Conservation (phyloP, 768 basidiomycete species). For the Floccularia luteovirens region DNA sequence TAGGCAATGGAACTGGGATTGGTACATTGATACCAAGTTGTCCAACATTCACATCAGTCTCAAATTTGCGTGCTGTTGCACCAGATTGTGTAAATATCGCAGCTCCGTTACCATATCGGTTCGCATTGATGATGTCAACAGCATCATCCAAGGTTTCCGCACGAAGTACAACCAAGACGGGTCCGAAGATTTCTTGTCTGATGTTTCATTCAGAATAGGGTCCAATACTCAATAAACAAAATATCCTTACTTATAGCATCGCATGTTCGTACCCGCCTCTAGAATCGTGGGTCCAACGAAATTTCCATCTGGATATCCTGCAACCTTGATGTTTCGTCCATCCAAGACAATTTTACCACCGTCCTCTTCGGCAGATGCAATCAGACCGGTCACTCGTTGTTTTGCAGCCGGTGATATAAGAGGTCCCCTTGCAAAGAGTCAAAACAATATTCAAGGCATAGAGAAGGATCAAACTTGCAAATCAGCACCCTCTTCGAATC, state of each 20-base stretch:
- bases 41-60: slow-evolving; percentile 80
- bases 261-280: slow-evolving; percentile 77
- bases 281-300: slow-evolving; percentile 92
- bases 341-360: slow-evolving; percentile 87
- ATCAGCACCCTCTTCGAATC: slow-evolving; percentile 84
- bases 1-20: slow-evolving; percentile 84
- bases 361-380: slow-evolving; percentile 67
- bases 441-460: slow-evolving; percentile 3
- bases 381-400: slow-evolving; percentile 64
- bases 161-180: slow-evolving; percentile 71
- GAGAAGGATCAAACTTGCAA: slow-evolving; percentile 35
- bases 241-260: slow-evolving; percentile 71
- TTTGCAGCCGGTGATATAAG: slow-evolving; percentile 82
- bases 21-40: slow-evolving; percentile 93
- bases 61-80: slow-evolving; percentile 91
- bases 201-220: neutral
- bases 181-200: slow-evolving; percentile 95
- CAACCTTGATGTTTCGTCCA: slow-evolving; percentile 63
- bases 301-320: slow-evolving; percentile 80
- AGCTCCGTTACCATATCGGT: slow-evolving; percentile 89
- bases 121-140: slow-evolving; percentile 81
- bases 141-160: slow-evolving; percentile 88
- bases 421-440: slow-evolving; percentile 44
- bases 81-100: slow-evolving; percentile 97
- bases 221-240: slow-evolving; percentile 1